Evolutionary conservation across 2,329 filamentous ascomycete genomes (phyloP).

Genomic region (Xylariales sp.): DNA sequence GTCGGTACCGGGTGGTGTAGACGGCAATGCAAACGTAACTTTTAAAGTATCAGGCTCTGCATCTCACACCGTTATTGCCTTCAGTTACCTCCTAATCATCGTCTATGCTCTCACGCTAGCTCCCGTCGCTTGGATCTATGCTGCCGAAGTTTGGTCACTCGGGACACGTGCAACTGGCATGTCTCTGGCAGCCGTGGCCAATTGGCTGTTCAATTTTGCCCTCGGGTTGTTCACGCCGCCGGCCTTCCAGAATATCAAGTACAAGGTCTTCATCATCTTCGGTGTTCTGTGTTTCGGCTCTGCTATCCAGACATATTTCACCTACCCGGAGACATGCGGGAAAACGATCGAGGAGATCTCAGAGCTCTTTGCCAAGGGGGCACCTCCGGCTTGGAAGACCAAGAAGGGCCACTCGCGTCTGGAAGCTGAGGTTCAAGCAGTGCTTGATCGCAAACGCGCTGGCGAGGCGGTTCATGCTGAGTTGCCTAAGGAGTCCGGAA

Average conservation of each 20-base stretch:
- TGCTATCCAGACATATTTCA: constrained; percentile 51
- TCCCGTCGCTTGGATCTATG: constrained; percentile 74
- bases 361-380: constrained; percentile 50
- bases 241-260: constrained; percentile 68
- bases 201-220: constrained; percentile 69
- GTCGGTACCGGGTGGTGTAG: constrained; percentile 56
- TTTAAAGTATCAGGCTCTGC: constrained; percentile 63
- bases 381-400: constrained; percentile 56
- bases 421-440: constrained; percentile 47
- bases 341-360: constrained; percentile 57
- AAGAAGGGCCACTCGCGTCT: constrained; percentile 42
- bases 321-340: constrained; percentile 53
- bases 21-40: constrained; percentile 64
- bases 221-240: constrained; percentile 69
- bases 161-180: constrained; percentile 70
- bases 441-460: constrained; percentile 39
- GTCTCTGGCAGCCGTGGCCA: constrained; percentile 65
- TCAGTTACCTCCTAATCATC: constrained; percentile 72
- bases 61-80: constrained; percentile 72
- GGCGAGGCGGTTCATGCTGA: constrained; percentile 38
- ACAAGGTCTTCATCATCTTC: constrained; percentile 59
- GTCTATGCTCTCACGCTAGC: constrained; percentile 73
- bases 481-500: constrained; percentile 35
- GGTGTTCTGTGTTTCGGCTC: constrained; percentile 52
- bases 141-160: constrained; percentile 72